Evolutionary conservation across 129 eudicot genomes (phyloP).

Genomic region (Pseudognaphalium luteoalbum): DNA sequence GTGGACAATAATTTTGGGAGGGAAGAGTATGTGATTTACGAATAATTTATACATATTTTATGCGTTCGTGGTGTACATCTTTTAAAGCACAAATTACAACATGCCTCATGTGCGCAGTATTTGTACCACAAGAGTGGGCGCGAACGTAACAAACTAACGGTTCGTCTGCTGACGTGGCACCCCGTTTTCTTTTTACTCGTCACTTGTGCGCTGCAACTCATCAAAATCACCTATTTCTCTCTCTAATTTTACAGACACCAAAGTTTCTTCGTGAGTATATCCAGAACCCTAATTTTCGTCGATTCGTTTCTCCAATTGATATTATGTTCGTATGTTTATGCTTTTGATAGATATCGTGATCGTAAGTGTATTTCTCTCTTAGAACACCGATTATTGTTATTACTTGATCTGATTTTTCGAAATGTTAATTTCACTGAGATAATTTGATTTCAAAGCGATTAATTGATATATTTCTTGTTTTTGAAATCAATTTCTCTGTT

Average conservation of each 20-base stretch:
- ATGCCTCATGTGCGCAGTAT: neutral
- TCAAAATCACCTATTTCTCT: conserved; percentile 8
- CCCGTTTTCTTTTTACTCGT: neutral
- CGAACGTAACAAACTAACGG: conserved; percentile 42
- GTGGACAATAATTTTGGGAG: no score
- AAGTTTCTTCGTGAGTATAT: conserved; percentile 27
- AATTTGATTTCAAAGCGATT: conserved; percentile 27
- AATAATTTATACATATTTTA: no score
- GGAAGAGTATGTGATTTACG: no score
- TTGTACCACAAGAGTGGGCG: conserved; percentile 16
- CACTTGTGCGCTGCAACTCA: conserved; percentile 18
- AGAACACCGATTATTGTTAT: neutral
- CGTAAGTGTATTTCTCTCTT: conserved; percentile 12
- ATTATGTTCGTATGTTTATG: conserved; percentile 10
- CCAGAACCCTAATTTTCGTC: conserved; percentile 24
- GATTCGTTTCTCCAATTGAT: conserved; percentile 2
- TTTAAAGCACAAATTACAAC: conserved; percentile 4
- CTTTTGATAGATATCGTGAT: neutral
- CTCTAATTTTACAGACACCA: conserved; percentile 14
- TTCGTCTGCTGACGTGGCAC: conserved; percentile 35
- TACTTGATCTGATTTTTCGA: conserved; percentile 14
- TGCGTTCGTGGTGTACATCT: conserved; percentile 15
- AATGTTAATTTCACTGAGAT: conserved; percentile 29
- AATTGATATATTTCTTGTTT: conserved; percentile 37
- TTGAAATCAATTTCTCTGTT: conserved; percentile 23